phyloP scores from a whole-genome alignment of 371 early-diverging fungal species.

The Lichtheimia ornata region DNA sequence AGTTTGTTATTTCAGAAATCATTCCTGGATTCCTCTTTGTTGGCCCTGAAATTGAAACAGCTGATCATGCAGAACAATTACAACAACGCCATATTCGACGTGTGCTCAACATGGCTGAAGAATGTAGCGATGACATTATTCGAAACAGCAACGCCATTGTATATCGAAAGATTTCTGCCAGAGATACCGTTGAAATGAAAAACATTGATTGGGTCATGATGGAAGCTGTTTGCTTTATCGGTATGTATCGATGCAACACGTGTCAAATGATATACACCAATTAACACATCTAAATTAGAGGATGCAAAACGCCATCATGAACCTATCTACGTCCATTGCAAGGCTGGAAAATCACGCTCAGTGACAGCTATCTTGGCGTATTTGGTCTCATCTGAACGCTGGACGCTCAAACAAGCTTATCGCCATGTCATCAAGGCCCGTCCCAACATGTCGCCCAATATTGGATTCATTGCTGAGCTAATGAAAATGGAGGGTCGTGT shows the following conservation, averaged over 20 bases:
- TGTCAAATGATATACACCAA: not conserved
- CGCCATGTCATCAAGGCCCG: conserved; percentile 69
- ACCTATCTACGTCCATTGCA: conserved; percentile 83
- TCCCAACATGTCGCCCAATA: conserved; percentile 80
- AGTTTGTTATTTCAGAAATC: conserved; percentile 60
- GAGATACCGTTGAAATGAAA: conserved; percentile 65
- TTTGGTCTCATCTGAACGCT: conserved; percentile 64
- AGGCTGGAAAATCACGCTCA: conserved; percentile 83
- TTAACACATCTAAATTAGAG: conserved; percentile 26
- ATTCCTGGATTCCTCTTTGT: conserved; percentile 61
- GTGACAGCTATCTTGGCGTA: conserved; percentile 80
- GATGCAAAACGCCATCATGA: conserved; percentile 47
- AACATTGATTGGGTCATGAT: conserved; percentile 61
- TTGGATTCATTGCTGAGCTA: conserved; percentile 82
- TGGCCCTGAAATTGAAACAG: conserved; percentile 61
- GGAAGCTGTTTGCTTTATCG: conserved; percentile 61
- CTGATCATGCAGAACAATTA: conserved; percentile 52
- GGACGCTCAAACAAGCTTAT: conserved; percentile 76
- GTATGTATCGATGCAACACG: conserved; percentile 40
- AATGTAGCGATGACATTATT: conserved; percentile 55
- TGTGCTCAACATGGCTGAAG: conserved; percentile 66
- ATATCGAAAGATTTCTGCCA: conserved; percentile 60
- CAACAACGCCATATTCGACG: conserved; percentile 48
- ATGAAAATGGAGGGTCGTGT: conserved; percentile 72
- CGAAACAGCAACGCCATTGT: conserved; percentile 16